These are phyloP conservation scores for Tricholoma saponaceum DNA, from an alignment of 768 basidiomycete species.

Conservation along the genomic window DNA sequence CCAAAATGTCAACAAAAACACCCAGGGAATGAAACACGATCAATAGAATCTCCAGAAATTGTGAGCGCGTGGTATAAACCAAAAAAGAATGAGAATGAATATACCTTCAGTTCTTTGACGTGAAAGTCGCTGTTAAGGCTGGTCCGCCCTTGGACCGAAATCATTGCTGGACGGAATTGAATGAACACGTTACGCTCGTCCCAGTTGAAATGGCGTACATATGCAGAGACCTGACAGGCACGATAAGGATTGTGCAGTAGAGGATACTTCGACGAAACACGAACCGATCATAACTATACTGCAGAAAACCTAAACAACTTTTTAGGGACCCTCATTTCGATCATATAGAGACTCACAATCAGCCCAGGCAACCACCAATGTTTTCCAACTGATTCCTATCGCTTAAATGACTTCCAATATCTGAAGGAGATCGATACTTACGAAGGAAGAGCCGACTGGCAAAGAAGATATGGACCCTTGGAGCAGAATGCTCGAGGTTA, in stretches of 20 bases:
- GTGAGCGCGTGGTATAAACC: too few species aligned
- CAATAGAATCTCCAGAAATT: neutral
- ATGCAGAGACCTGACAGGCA: neutral
- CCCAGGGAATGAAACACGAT: constrained; percentile 1
- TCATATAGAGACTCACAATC: neutral
- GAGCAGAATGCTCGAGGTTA: constrained; percentile 3
- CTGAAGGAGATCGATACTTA: neutral
- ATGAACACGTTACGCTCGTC: neutral
- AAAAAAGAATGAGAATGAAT: neutral
- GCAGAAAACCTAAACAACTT: neutral
- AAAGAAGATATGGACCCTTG: constrained; percentile 2
- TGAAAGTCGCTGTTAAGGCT: neutral
- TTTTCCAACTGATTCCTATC: neutral
- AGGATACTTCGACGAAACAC: neutral
- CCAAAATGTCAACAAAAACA: constrained; percentile 2
- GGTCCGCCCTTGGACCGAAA: neutral
- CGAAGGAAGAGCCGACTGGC: neutral
- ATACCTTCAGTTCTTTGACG: neutral
- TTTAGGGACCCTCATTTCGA: neutral
- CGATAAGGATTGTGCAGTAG: neutral
- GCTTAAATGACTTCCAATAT: neutral
- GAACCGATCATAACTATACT: neutral
- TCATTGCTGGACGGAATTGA: neutral
- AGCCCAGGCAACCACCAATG: neutral
- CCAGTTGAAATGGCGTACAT: neutral